Percentiles rank a stretch among this genome's conserved stretches.
These are phyloP conservation scores for Gossypium raimondii DNA, from an alignment of 345 rosid species.

Conservation along the genomic window DNA sequence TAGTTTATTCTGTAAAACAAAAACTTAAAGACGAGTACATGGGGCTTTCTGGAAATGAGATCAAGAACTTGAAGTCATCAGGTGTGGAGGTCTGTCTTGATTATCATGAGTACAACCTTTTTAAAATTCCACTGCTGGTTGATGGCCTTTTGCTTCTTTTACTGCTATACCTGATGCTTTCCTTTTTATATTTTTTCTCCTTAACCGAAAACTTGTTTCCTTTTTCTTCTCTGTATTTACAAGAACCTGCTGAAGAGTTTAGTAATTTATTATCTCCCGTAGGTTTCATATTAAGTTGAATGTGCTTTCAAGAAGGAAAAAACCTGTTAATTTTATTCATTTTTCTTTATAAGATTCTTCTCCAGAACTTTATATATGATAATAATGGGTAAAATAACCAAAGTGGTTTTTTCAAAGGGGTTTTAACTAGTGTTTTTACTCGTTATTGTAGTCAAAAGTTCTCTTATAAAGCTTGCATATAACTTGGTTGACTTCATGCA, in stretches of 20 bases:
- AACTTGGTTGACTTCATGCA: conserved; percentile 21
- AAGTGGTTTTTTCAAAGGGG: not conserved
- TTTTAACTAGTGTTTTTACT: not conserved
- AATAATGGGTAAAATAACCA: not conserved
- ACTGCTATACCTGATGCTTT: not conserved
- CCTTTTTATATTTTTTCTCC: not conserved
- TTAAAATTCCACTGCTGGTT: not conserved
- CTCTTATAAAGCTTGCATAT: conserved; percentile 6
- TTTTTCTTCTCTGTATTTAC: not conserved
- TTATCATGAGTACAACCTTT: not conserved
- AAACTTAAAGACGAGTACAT: conserved; percentile 75
- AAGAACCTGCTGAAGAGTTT: not conserved
- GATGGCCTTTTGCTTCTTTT: conserved; percentile 1
- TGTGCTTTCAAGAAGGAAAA: not conserved
- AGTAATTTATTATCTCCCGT: not conserved
- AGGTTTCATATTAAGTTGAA: not conserved
- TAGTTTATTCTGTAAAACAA: conserved; percentile 67
- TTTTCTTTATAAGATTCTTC: not conserved
- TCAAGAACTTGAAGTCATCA: conserved; percentile 68
- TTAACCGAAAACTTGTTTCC: not conserved
- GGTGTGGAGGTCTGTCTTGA: conserved; percentile 71
- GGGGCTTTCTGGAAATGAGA: conserved; percentile 67
- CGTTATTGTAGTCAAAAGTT: not conserved
- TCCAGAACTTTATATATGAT: not conserved
- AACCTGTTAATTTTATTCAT: not conserved